Evolutionary conservation across 495 filamentous ascomycete species (phyloP), one percentile per base, ranked within the genome.

Genomic region (Xylaria sp.): DNA sequence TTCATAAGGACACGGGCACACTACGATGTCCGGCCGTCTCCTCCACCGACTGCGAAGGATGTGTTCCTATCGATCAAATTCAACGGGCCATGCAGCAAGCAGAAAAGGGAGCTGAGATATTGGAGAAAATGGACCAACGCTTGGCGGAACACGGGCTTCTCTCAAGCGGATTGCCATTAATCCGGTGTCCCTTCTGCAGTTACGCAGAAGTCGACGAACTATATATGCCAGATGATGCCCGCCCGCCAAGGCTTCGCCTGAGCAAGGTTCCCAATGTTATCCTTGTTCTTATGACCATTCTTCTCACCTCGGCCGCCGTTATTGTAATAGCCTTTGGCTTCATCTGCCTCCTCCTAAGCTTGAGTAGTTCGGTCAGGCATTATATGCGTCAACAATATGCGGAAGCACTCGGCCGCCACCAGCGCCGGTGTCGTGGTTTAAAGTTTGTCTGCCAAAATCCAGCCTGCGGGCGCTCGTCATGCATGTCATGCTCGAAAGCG

Each of bases 141-240:
- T 81, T 94, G 3, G 91, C 91, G 2, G 89, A 89, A 17, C 92
- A 97, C 71, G 85, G 82, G 2, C 85, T 99, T 9, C 75, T 91
- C 37, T 89, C 91, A 62, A 91, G 91, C 40, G 83, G 88, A 24
- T 79, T 97, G 21, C 89, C 90, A n/a, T 86, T 98, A 17, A 81
- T 97, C 62, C 88, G 90, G 41, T 99, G 96, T 75, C 95, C 95
- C 0, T 97, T 95, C 75, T 99, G 96, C 85, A 81, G 85, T 55
- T 99, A 98, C 74, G 93, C 93, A 43, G 95, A 98, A 81, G 86
- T 91, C 17, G 93, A 97, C 77, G 92, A 96, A 44, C 84, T 91
- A 55, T 92, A 92, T 74, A 84, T 92, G 57, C 89, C 89, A 17
- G 80, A 82, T 21, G 73, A 75, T 67, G 73, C 81, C 70, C 50